These are phyloP conservation scores for Asterella californica DNA, from an alignment of 225 moss, liverwort and hornwort species.

Conservation along the genomic window DNA sequence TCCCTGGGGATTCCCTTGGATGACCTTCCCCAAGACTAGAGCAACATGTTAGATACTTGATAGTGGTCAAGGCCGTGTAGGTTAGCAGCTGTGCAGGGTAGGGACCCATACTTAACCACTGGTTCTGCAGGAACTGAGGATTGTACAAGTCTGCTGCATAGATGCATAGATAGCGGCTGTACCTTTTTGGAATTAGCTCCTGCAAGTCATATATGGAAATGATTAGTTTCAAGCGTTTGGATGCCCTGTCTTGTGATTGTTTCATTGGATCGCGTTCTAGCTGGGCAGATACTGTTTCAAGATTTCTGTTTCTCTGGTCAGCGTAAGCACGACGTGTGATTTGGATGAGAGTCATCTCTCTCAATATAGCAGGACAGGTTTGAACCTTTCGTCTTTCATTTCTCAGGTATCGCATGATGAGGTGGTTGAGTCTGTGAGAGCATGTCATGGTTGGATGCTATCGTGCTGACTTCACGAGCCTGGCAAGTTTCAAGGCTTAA, in stretches of 20 bases:
- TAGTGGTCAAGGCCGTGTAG: not conserved
- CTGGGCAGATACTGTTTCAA: no score
- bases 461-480: constrained; percentile 1
- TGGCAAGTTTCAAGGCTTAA: constrained; percentile 2
- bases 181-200: constrained; percentile 13
- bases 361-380: not conserved
- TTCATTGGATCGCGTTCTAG: not conserved
- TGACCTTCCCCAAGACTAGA: not conserved
- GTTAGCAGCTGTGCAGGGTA: not conserved
- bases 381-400: constrained; percentile 3
- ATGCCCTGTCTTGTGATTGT: not conserved
- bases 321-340: not conserved
- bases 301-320: not conserved
- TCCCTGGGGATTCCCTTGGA: not conserved
- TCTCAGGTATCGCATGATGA: constrained; percentile 11
- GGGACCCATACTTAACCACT: not conserved
- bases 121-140: constrained; percentile 7
- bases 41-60: not conserved
- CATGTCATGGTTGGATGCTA: not conserved
- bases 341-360: not conserved
- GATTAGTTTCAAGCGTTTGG: not conserved
- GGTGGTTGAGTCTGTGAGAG: not conserved
- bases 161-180: not conserved
- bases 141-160: not conserved
- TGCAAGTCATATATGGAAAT: not conserved